phyloP scores from a whole-genome alignment of 495 filamentous ascomycete species.

The Cladorrhinum samala region DNA sequence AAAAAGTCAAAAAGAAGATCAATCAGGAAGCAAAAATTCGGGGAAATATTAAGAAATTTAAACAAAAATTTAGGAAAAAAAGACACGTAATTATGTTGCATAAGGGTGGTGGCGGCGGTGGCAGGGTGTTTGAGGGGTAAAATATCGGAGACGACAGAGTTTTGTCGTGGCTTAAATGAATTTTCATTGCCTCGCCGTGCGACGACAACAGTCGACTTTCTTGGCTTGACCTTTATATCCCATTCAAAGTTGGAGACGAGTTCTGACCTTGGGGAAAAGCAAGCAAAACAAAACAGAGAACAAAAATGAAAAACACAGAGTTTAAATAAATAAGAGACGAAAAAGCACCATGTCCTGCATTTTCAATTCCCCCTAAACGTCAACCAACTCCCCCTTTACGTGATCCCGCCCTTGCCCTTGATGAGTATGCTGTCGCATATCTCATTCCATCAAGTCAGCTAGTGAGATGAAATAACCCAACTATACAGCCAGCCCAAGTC shows the following conservation, averaged over 20 bases:
- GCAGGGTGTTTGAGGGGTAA: too few species aligned
- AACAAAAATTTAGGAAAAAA: too few species aligned
- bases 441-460: constrained; percentile 14
- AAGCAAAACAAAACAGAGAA: not conserved
- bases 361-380: constrained; percentile 26
- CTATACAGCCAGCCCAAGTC: not conserved
- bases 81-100: too few species aligned
- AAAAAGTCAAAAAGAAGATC: too few species aligned
- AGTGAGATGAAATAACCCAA: constrained; percentile 10
- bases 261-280: not conserved
- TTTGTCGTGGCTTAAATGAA: not conserved
- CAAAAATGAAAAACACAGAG: constrained; percentile 9
- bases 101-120: too few species aligned
- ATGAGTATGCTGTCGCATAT: constrained; percentile 18
- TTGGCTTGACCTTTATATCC: not conserved
- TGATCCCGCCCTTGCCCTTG: constrained; percentile 18
- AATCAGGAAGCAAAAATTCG: too few species aligned
- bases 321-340: constrained; percentile 7
- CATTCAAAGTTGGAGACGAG: not conserved
- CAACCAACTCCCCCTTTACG: constrained; percentile 33
- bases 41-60: too few species aligned
- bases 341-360: constrained; percentile 31
- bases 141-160: not conserved
- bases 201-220: not conserved
- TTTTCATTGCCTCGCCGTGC: not conserved